phyloP scores from a whole-genome alignment of 139 green algal species.

The Chlorella sp. region DNA sequence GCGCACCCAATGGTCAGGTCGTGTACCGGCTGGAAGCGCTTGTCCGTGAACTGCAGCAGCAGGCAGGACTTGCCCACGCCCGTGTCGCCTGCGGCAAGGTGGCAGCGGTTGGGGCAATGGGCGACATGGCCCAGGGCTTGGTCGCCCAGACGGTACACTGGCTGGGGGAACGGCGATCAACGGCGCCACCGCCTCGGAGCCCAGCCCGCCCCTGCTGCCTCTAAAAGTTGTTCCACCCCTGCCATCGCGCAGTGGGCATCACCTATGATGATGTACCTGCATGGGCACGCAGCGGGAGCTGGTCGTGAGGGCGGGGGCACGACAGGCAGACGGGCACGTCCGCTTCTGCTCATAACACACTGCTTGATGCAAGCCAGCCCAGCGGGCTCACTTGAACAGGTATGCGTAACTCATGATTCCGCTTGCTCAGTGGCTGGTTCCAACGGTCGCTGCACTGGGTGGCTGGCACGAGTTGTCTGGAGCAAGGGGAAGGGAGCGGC shows the following conservation, averaged over 20 bases:
- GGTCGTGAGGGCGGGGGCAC: too few species aligned
- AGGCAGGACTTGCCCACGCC: conserved; percentile 99
- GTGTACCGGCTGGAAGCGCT: conserved; percentile 95
- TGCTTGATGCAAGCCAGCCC: too few species aligned
- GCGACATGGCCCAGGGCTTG: too few species aligned
- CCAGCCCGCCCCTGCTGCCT: too few species aligned
- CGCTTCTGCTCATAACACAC: too few species aligned
- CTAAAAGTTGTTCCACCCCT: too few species aligned
- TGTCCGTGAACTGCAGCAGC: conserved; percentile 99
- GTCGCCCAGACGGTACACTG: too few species aligned
- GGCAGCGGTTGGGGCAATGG: too few species aligned
- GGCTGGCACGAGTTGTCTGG: background rate
- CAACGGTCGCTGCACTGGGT: background rate
- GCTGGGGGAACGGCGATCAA: too few species aligned
- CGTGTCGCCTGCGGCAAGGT: conserved; percentile 49
- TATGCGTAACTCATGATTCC: conserved; percentile 59
- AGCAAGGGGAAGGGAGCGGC: too few species aligned
- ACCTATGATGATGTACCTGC: conserved; percentile 99
- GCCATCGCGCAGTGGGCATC: conserved; percentile 64
- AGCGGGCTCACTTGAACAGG: conserved; percentile 48
- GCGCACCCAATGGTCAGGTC: conserved; percentile 76
- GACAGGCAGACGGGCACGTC: too few species aligned
- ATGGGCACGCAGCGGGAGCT: conserved; percentile 24
- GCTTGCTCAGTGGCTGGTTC: background rate
- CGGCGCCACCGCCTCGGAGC: too few species aligned